Evolutionary conservation across 306 rosid genomes (phyloP).

Genomic region (Notholithocarpus densiflorus): DNA sequence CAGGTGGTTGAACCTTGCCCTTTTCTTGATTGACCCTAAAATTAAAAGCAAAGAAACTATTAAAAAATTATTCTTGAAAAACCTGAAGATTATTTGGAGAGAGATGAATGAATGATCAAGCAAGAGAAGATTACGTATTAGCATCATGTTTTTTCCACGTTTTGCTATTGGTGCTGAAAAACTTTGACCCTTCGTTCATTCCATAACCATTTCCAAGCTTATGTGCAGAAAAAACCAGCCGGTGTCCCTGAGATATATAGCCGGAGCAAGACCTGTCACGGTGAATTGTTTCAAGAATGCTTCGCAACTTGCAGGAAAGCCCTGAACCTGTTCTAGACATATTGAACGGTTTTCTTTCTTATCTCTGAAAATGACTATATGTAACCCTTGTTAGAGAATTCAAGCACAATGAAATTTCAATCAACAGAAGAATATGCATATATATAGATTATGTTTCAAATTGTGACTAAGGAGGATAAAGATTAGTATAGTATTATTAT

Average conservation of each 20-base stretch:
- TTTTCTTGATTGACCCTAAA: constrained; percentile 6
- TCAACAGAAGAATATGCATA: not conserved
- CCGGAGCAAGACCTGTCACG: constrained; percentile 5
- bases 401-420: no score
- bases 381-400: not conserved
- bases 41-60: not conserved
- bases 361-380: not conserved
- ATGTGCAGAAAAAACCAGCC: constrained; percentile 9
- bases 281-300: constrained; percentile 27
- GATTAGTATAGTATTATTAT: not conserved
- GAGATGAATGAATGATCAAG: constrained; percentile 8
- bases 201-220: constrained; percentile 10
- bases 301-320: constrained; percentile 31
- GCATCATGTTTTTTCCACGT: constrained; percentile 18
- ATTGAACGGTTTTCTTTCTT: not conserved
- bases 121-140: constrained; percentile 25
- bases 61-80: not conserved
- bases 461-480: not conserved
- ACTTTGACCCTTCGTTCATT: constrained; percentile 20
- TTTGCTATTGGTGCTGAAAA: constrained; percentile 31
- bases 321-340: constrained; percentile 37
- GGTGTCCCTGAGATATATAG: constrained; percentile 13
- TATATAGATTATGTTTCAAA: not conserved
- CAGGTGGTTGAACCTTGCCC: constrained; percentile 3
- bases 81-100: not conserved